Conservation (phyloP, 495 filamentous ascomycete species). For the Letharia lupina region DNA sequence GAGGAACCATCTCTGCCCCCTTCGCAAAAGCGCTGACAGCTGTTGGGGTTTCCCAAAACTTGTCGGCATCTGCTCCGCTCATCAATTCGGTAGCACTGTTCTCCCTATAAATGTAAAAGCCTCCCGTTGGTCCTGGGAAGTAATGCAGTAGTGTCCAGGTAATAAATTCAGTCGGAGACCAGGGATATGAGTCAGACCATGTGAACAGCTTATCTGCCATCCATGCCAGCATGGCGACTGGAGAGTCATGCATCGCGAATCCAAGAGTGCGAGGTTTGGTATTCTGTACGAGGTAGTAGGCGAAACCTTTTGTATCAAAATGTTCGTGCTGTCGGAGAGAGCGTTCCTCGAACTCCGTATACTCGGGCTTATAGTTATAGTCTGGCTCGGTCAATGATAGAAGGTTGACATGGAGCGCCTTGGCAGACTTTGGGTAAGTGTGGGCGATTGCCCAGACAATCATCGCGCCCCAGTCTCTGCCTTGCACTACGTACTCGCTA, state of each 20-base stretch:
- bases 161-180: conserved; percentile 26
- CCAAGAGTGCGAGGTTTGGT: conserved; percentile 27
- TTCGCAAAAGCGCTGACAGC: conserved; percentile 28
- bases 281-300: conserved; percentile 22
- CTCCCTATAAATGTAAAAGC: conserved; percentile 26
- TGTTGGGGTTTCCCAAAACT: conserved; percentile 18
- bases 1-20: conserved; percentile 25
- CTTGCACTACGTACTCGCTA: conserved; percentile 27
- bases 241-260: conserved; percentile 26
- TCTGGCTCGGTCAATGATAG: background rate
- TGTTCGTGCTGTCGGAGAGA: conserved; percentile 14
- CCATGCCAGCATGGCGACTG: conserved; percentile 28
- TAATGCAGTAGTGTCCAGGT: conserved; percentile 29
- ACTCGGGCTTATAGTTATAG: conserved; percentile 12
- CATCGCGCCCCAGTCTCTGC: conserved; percentile 30
- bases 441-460: conserved; percentile 27
- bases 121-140: conserved; percentile 26
- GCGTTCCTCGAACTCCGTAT: conserved; percentile 22
- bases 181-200: conserved; percentile 27
- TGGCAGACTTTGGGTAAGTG: conserved; percentile 24
- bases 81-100: conserved; percentile 18
- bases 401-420: background rate
- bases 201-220: conserved; percentile 27
- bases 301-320: conserved; percentile 22
- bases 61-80: background rate